Percentiles rank a stretch among this genome's conserved stretches.
These are phyloP conservation scores for Tephrocybe sp. DNA, from an alignment of 768 basidiomycete genomes.

Conservation along the genomic window DNA sequence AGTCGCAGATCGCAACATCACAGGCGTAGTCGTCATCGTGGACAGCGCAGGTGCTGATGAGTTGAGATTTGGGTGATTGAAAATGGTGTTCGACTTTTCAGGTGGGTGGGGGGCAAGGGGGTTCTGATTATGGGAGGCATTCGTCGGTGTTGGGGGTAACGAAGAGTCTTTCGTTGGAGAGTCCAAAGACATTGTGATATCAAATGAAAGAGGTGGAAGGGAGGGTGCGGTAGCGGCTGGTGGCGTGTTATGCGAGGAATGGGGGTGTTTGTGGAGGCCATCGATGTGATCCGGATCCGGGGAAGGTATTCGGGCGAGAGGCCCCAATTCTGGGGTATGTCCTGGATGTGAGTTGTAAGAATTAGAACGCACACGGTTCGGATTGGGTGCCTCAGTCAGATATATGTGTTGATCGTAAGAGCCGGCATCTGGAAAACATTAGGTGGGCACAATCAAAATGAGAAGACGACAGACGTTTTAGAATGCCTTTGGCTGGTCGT, in stretches of 20 bases:
- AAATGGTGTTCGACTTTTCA: slow-evolving; percentile 53
- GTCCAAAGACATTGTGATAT: slow-evolving; percentile 42
- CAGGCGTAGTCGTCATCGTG: slow-evolving; percentile 42
- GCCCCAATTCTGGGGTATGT: slow-evolving; percentile 56
- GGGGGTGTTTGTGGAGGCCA: slow-evolving; percentile 71
- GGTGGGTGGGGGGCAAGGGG: slow-evolving; percentile 36
- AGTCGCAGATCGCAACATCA: slow-evolving; percentile 71
- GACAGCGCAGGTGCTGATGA: slow-evolving; percentile 89
- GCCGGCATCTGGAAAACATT: slow-evolving; percentile 51
- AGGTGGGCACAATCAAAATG: neutral
- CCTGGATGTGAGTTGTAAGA: slow-evolving; percentile 67
- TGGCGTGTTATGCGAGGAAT: slow-evolving; percentile 37
- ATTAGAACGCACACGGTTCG: slow-evolving; percentile 70
- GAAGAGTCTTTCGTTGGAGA: slow-evolving; percentile 33
- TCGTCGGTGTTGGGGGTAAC: slow-evolving; percentile 30
- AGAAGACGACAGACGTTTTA: slow-evolving; percentile 67
- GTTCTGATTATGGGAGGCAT: slow-evolving; percentile 18
- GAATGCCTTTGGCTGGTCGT: slow-evolving; percentile 75
- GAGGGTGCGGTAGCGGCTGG: slow-evolving; percentile 26
- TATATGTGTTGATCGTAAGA: slow-evolving; percentile 65
- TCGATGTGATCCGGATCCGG: slow-evolving; percentile 86
- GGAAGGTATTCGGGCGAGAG: slow-evolving; percentile 77
- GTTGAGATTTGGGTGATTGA: slow-evolving; percentile 79
- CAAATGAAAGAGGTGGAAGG: slow-evolving; percentile 53
- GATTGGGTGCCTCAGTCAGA: slow-evolving; percentile 43